These are phyloP conservation scores for Termitomyces sp. DNA, from an alignment of 768 basidiomycete species.

Conservation along the genomic window DNA sequence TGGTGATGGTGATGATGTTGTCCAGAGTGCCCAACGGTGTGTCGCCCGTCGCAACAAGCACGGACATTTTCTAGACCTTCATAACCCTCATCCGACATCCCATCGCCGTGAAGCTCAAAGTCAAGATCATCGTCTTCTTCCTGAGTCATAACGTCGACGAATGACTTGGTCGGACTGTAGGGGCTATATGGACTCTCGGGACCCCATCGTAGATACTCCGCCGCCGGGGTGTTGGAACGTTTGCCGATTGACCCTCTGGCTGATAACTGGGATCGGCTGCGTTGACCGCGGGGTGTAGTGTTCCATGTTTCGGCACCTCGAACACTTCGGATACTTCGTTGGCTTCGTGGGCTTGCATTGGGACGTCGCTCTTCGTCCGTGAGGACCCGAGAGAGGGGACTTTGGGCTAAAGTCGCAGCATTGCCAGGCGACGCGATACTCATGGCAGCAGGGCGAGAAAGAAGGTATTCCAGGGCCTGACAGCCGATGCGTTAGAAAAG, in stretches of 20 bases:
- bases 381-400: slow-evolving; percentile 46
- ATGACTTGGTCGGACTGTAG: slow-evolving; percentile 71
- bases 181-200: slow-evolving; percentile 79
- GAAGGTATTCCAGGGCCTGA: slow-evolving; percentile 88
- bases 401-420: slow-evolving; percentile 36
- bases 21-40: slow-evolving; percentile 72
- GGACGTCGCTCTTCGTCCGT: slow-evolving; percentile 51
- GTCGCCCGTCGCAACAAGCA: slow-evolving; percentile 84
- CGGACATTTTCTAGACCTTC: slow-evolving; percentile 96
- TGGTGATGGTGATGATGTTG: slow-evolving; percentile 53
- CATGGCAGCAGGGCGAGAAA: slow-evolving; percentile 62
- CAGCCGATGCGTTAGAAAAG: slow-evolving; percentile 5
- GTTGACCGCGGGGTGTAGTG: slow-evolving; percentile 72
- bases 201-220: slow-evolving; percentile 83
- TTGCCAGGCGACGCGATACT: slow-evolving; percentile 38
- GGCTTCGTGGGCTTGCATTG: slow-evolving; percentile 67
- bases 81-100: slow-evolving; percentile 72
- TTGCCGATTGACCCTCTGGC: slow-evolving; percentile 74
- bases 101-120: slow-evolving; percentile 80
- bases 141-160: slow-evolving; percentile 44
- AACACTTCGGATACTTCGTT: slow-evolving; percentile 62
- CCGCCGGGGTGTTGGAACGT: slow-evolving; percentile 86
- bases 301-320: slow-evolving; percentile 65
- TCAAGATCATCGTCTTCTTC: slow-evolving; percentile 66
- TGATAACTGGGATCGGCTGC: slow-evolving; percentile 79